Evolutionary conservation across 495 filamentous ascomycete genomes (phyloP).

Genomic region (Podospora anserina): DNA sequence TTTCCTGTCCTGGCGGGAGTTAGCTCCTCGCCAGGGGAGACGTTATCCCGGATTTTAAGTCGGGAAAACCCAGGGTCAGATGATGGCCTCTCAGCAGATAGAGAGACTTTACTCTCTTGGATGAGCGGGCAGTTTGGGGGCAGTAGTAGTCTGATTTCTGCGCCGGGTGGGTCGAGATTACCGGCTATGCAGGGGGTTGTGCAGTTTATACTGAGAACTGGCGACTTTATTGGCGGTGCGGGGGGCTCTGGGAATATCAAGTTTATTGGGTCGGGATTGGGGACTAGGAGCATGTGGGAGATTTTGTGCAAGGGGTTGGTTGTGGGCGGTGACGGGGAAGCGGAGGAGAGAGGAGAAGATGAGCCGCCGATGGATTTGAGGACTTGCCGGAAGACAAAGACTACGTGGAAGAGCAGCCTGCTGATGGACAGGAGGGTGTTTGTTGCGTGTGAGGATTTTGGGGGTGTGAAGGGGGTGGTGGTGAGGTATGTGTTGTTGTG

Average conservation of each 20-base stretch:
- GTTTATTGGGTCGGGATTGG: background rate
- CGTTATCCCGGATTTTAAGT: constrained; percentile 10
- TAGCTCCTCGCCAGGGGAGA: background rate
- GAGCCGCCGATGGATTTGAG: constrained; percentile 1
- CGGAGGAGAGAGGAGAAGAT: background rate
- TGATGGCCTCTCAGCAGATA: background rate
- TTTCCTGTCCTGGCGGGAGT: constrained; percentile 11
- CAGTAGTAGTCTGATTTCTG: constrained; percentile 15
- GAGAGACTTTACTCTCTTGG: constrained; percentile 13
- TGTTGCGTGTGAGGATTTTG: constrained; percentile 16
- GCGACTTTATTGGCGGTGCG: background rate
- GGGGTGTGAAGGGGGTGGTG: constrained; percentile 2
- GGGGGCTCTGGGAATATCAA: background rate
- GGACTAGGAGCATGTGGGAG: background rate
- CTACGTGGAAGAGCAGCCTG: constrained; percentile 6
- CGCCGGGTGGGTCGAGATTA: constrained; percentile 8
- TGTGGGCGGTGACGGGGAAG: background rate
- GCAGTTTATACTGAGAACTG: constrained; percentile 13
- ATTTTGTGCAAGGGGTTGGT: background rate
- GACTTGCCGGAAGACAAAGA: background rate
- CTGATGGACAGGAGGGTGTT: constrained; percentile 10
- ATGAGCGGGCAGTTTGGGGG: constrained; percentile 14
- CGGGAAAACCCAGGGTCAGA: background rate
- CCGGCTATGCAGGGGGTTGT: constrained; percentile 13
- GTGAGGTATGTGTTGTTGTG: constrained; percentile 19